Evolutionary conservation across 1,284 basidiomycete species (phyloP).

Genomic region (Ustilago bromivora): DNA sequence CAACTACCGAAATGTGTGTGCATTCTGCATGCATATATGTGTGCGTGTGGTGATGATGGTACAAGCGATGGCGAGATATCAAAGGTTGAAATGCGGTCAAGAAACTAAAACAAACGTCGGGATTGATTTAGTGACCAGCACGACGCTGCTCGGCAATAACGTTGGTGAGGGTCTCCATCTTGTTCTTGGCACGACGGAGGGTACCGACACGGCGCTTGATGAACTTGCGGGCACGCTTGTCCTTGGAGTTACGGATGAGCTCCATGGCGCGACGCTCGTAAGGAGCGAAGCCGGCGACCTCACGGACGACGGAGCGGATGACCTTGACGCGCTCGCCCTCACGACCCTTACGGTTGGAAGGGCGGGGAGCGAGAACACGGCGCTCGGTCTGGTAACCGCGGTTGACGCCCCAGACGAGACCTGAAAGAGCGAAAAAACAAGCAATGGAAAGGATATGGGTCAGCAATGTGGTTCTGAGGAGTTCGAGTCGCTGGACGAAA

Average conservation of each 20-base stretch:
- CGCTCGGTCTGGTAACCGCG: conserved; percentile 91
- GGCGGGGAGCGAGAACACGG: conserved; percentile 82
- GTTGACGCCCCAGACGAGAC: conserved; percentile 90
- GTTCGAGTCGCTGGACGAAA: background rate
- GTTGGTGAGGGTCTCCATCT: conserved; percentile 67
- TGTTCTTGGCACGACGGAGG: conserved; percentile 68
- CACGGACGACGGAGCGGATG: conserved; percentile 64
- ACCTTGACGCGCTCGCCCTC: conserved; percentile 75
- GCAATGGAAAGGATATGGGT: conserved; percentile 1
- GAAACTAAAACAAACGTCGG: background rate
- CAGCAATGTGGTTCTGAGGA: conserved; percentile 5
- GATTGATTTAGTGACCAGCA: conserved; percentile 61
- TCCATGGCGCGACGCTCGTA: conserved; percentile 99
- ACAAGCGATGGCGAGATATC: conserved; percentile 8
- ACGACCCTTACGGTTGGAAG: conserved; percentile 90
- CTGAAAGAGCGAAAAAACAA: conserved; percentile 71
- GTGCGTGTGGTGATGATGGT: conserved; percentile 10
- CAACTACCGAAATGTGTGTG: conserved; percentile 1
- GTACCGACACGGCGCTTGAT: conserved; percentile 69
- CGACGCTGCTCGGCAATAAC: conserved; percentile 68
- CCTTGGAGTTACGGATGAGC: conserved; percentile 98
- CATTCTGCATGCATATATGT: background rate
- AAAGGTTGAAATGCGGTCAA: background rate
- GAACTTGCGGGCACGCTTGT: conserved; percentile 70
- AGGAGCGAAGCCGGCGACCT: conserved; percentile 89